Base-by-base conservation (phyloP, 2,329 filamentous ascomycete species). In the Pezicula carpinea region DNA sequence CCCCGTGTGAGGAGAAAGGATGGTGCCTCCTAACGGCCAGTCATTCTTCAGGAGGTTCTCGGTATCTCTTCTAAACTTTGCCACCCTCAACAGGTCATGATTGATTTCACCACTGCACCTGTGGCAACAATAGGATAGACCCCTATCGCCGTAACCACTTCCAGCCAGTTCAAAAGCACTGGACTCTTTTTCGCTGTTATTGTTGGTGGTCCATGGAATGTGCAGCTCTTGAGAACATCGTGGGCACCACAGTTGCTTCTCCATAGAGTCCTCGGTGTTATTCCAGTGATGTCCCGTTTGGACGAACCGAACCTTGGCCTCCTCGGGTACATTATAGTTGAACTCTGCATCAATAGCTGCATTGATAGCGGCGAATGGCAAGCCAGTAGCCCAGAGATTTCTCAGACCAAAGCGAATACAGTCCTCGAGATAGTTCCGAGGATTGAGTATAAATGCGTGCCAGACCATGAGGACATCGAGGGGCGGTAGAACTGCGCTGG, bases 381-480 rank as follows among this genome's bases (percentile, higher is more conserved):
- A 72, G 0, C 79, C 78, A 0, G 74, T 71, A 1, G 70, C 67
- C 82, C 84, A 89, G 4, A 76, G 61, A n/a, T 74, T 67, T 43
- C 70, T 68, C 1, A 69, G 55, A 0, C 77, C 78, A 19, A 70
- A 63, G 10, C 84, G 74, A 45, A 88, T 68, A 57, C 79, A 80
- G 59, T 90, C 86, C 56, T 89, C 85, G 5, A 88, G 75, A 59
- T 81, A 90, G 15, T 69, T 69, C 23, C 82, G 71, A 0, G 86
- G 86, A 54, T 89, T 90, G 6, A 91, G 76, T 77, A 87, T 83
- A 58, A 87, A 85, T 0, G 83, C 71, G 63, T 90, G 86, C 81
- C 83, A 86, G 0, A 89, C 81, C 82, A 89, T 85, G 23, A 89
- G 63, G 0, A 89, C 77, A 64, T 89, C 85, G 70, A 31, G 63